Evolutionary conservation across 2,329 filamentous ascomycete genomes (phyloP).

Genomic region (Chaetomium sp.): DNA sequence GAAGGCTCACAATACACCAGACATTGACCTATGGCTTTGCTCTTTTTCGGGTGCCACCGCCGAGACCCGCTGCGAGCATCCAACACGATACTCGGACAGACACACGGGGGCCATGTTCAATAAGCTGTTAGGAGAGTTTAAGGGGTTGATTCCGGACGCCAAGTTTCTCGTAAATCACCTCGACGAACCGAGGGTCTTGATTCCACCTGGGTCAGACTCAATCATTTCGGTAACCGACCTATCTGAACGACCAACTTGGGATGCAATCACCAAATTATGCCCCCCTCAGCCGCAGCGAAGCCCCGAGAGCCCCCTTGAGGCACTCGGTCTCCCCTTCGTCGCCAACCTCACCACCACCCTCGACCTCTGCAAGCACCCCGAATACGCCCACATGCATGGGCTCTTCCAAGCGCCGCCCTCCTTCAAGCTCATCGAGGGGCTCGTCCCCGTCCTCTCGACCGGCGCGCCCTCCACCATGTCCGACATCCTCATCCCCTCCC

Average conservation of each 20-base stretch:
- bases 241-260: conserved; percentile 39
- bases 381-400: conserved; percentile 49
- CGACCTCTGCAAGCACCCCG: conserved; percentile 50
- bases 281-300: background rate
- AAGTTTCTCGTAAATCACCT: conserved; percentile 51
- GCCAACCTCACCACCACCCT: conserved; percentile 34
- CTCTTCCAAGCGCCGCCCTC: conserved; percentile 49
- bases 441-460: conserved; percentile 52
- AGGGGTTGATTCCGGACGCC: conserved; percentile 41
- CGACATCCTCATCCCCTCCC: conserved; percentile 56
- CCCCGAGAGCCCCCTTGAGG: conserved; percentile 20
- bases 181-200: conserved; percentile 50
- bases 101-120: conserved; percentile 41
- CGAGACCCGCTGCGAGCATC: conserved; percentile 42
- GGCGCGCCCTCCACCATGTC: conserved; percentile 50
- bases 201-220: conserved; percentile 34
- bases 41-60: conserved; percentile 19
- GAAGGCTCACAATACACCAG: conserved; percentile 30
- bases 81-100: conserved; percentile 40
- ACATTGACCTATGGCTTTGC: conserved; percentile 46
- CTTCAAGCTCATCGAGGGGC: conserved; percentile 44
- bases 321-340: conserved; percentile 44
- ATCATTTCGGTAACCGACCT: conserved; percentile 37
- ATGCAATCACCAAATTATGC: conserved; percentile 40
- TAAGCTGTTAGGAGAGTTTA: conserved; percentile 36